These are phyloP conservation scores for Ceriops tagal DNA, from an alignment of 345 rosid species.

Conservation along the genomic window DNA sequence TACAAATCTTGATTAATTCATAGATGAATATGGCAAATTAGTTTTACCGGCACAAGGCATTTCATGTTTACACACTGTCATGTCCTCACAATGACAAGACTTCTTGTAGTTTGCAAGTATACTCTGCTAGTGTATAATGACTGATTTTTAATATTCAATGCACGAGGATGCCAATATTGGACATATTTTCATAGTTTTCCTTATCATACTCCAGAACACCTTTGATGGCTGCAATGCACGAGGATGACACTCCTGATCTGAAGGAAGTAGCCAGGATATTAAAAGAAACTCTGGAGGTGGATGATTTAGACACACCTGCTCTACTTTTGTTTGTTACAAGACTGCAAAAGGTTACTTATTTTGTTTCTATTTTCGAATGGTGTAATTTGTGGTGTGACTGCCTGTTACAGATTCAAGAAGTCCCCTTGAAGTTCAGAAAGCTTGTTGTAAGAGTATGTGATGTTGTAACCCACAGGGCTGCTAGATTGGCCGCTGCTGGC, in stretches of 20 bases:
- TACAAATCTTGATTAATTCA: too few species aligned
- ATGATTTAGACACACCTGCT: not conserved
- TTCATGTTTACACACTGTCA: too few species aligned
- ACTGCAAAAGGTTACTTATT: not conserved
- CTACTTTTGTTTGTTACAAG: not conserved
- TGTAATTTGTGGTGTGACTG: not conserved
- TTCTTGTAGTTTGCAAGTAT: not conserved
- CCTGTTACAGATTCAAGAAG: slow-evolving; percentile 53
- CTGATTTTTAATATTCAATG: not conserved
- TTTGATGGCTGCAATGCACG: slow-evolving; percentile 71
- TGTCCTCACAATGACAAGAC: too few species aligned
- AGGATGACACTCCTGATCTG: slow-evolving; percentile 77
- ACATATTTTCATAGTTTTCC: not conserved
- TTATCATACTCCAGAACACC: slow-evolving; percentile 45
- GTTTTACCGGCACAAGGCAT: too few species aligned
- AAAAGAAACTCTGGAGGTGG: slow-evolving; percentile 61
- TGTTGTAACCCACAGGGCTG: slow-evolving; percentile 83
- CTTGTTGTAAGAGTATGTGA: slow-evolving; percentile 78
- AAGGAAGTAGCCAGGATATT: slow-evolving; percentile 57
- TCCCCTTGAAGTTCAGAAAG: slow-evolving; percentile 68
- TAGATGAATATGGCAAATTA: too few species aligned
- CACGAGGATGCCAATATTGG: not conserved
- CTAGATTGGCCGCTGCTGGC: slow-evolving; percentile 89
- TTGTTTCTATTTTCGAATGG: not conserved
- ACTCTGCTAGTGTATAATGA: not conserved